A percentile compares a stretch with the other conserved stretches of the same genome.
These are phyloP conservation scores for Mycena capillaripes DNA, from an alignment of 768 basidiomycete genomes.

Conservation along the genomic window DNA sequence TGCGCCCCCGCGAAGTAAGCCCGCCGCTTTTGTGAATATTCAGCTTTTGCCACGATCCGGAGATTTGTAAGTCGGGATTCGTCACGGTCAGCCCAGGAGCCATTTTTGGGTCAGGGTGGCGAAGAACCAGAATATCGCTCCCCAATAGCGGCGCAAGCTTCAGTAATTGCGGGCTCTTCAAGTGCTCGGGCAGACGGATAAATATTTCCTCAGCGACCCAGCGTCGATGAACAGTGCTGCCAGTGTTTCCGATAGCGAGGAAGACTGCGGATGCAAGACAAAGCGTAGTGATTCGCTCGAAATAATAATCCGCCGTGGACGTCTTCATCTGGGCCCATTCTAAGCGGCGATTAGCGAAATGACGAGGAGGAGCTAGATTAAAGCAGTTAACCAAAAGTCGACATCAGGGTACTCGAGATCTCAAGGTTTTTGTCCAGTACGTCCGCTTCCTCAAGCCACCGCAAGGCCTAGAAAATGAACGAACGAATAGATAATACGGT, in stretches of 20 bases:
- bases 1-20: conserved; percentile 35
- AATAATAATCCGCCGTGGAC: conserved; percentile 31
- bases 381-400: conserved; percentile 21
- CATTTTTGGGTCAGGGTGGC: conserved; percentile 46
- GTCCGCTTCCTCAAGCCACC: conserved; percentile 47
- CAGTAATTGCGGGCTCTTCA: conserved; percentile 27
- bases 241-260: conserved; percentile 50
- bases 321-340: conserved; percentile 5
- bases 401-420: conserved; percentile 1
- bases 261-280: conserved; percentile 42
- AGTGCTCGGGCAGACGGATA: conserved; percentile 29
- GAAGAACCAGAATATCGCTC: conserved; percentile 33
- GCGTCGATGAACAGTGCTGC: conserved; percentile 44
- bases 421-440: conserved; percentile 41
- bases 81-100: conserved; percentile 36
- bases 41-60: conserved; percentile 54
- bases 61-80: conserved; percentile 44
- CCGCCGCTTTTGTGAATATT: conserved; percentile 30
- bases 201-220: conserved; percentile 37
- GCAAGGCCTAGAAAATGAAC: conserved; percentile 43
- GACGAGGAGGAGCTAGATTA: too few relatives aligned
- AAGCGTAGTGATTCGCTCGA: conserved; percentile 43
- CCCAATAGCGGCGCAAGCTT: conserved; percentile 23
- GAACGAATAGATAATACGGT: neutral
- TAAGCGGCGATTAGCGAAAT: conserved; percentile 25